phyloP scores from a whole-genome alignment of 2,329 filamentous ascomycete species.

The Neofusicoccum laricinum region DNA sequence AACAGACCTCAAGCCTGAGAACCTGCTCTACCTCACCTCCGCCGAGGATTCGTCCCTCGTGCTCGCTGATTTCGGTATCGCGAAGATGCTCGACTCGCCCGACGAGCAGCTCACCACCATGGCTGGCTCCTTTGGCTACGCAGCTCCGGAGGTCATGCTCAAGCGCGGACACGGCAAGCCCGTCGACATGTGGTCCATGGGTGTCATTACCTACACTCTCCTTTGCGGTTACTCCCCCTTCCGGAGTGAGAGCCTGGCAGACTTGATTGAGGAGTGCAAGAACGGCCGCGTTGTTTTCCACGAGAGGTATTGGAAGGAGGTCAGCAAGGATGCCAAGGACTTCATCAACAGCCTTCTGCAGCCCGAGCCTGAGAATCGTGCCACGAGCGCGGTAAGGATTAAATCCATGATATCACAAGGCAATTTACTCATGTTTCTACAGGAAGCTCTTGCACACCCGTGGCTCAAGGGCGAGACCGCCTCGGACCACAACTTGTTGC shows the following conservation, averaged over 20 bases:
- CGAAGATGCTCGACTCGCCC: constrained; percentile 91
- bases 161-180: constrained; percentile 97
- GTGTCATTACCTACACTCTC: constrained; percentile 96
- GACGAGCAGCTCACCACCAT: constrained; percentile 94
- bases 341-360: constrained; percentile 84
- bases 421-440: constrained; percentile 12
- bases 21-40: constrained; percentile 86
- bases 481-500: constrained; percentile 93
- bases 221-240: constrained; percentile 98
- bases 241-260: constrained; percentile 87
- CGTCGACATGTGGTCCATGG: constrained; percentile 99
- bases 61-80: constrained; percentile 95
- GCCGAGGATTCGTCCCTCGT: constrained; percentile 79
- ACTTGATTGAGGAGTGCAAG: constrained; percentile 92
- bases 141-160: constrained; percentile 96
- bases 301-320: constrained; percentile 97
- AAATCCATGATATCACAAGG: background rate
- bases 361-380: constrained; percentile 71
- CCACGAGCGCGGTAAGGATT: constrained; percentile 66
- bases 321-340: constrained; percentile 90
- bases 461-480: constrained; percentile 93
- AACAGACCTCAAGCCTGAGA: constrained; percentile 93
- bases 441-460: constrained; percentile 75
- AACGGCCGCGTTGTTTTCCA: constrained; percentile 86
- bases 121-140: constrained; percentile 97